Evolutionary conservation across 306 rosid genomes (phyloP).

Genomic region (Glycine soja): DNA sequence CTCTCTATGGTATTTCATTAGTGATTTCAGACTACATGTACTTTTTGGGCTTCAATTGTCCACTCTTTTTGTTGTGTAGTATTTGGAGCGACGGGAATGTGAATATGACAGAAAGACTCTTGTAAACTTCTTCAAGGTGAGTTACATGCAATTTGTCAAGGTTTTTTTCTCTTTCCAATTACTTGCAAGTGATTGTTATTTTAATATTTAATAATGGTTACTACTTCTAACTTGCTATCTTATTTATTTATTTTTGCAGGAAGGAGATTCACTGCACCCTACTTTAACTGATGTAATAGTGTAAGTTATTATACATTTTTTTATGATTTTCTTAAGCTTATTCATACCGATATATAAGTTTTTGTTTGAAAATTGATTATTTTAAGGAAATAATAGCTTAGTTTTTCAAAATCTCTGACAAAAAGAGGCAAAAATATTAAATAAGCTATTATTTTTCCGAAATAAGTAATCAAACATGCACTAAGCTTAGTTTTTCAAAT

Average conservation of each 20-base stretch:
- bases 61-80: conserved; percentile 55
- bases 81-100: conserved; percentile 88
- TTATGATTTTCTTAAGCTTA: conserved; percentile 32
- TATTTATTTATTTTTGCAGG: conserved; percentile 51
- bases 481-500: background rate
- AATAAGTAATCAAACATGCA: background rate
- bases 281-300: conserved; percentile 75
- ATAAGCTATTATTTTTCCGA: background rate
- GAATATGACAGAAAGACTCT: conserved; percentile 67
- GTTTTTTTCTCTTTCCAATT: background rate
- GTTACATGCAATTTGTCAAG: background rate
- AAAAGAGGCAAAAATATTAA: background rate
- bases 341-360: background rate
- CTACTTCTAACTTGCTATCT: conserved; percentile 1
- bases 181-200: background rate
- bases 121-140: conserved; percentile 69
- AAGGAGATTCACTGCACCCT: conserved; percentile 64
- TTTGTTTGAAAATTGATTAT: background rate
- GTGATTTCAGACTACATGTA: background rate
- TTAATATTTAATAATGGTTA: background rate
- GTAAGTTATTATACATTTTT: conserved; percentile 56
- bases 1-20: background rate
- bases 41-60: conserved; percentile 16
- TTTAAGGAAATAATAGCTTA: background rate
- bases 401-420: background rate